Base-by-base conservation (phyloP, 2,329 filamentous ascomycete genomes). In the Plectosphaerella plurivora region DNA sequence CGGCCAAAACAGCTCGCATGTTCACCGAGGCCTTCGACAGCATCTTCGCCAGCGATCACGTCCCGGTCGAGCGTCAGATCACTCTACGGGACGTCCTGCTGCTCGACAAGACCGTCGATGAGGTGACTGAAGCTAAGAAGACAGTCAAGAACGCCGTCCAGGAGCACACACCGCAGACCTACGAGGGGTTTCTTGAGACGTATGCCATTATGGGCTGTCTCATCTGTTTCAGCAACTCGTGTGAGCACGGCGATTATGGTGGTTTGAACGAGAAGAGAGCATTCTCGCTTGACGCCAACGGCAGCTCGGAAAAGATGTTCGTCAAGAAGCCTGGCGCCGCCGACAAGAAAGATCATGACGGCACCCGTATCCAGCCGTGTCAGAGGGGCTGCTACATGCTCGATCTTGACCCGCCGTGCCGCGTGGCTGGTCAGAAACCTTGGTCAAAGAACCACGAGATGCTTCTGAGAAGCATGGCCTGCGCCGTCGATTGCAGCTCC, bases 221-320 rank as follows among this genome's bases (percentile, higher is more conserved):
- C n/a, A 76, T 83, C 49, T 84, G 81, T 64, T 79, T 75, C 59
- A 78, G 78, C 49, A 77, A 83, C 61, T 82, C 80, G 12, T 84
- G 81, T 54, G 81, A 84, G 59, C 81, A 84, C 56, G 81, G 81
- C 45, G 80, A 83, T 51, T 83, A 82, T 49, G 77, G 81, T 51
- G 63, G 67, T 7, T 75, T 77, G 46, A 74, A 74, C 45, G 62
- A 79, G 54, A 78, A 81, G 59, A 73, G 76, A 35, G 77, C 73
- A 3, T 79, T 83, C 59, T 80, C 78, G 3, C 68, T 82, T n/a
- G 74, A 77, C 37, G 53, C 50, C 44, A 58, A 57, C 20, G 56
- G 56, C 20, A 56, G 18, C 22, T 16, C 44, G n/a, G 48, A 50
- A 22, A 22, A 50, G 24, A 22, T 44, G n/a, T 36, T 50, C 20